These are phyloP conservation scores for Nakaseomyces nivariensis DNA, from an alignment of 1,139 yeast species.

Conservation along the genomic window DNA sequence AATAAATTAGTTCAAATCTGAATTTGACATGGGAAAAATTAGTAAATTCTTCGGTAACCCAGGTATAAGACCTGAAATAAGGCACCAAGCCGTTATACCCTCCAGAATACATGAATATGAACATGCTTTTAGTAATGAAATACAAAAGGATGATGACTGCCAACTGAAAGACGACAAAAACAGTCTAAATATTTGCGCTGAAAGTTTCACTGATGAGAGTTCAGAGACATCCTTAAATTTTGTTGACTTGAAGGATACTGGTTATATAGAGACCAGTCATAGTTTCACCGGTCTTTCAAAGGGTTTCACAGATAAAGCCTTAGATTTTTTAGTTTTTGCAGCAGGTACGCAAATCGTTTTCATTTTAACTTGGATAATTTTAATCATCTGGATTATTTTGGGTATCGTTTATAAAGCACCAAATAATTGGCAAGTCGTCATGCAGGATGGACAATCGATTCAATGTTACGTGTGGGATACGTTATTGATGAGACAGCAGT, in stretches of 20 bases:
- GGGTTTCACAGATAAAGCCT: conserved; percentile 12
- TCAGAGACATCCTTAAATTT: neutral
- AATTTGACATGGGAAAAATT: neutral
- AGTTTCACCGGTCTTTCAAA: conserved; percentile 23
- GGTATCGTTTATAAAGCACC: conserved; percentile 29
- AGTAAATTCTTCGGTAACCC: conserved; percentile 4
- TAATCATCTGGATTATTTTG: conserved; percentile 30
- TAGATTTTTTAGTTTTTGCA: conserved; percentile 19
- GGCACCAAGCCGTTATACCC: neutral
- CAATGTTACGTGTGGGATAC: conserved; percentile 35
- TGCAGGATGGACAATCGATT: conserved; percentile 36
- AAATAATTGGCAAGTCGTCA: conserved; percentile 33
- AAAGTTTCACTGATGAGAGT: conserved; percentile 1
- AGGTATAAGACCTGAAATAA: conserved; percentile 4
- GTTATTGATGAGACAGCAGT: conserved; percentile 34
- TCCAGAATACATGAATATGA: neutral
- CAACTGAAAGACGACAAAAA: neutral
- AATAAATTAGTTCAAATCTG: neutral
- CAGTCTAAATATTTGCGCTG: neutral
- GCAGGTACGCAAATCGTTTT: conserved; percentile 29
- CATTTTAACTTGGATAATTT: conserved; percentile 19
- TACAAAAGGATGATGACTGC: too few species aligned
- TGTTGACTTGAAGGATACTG: conserved; percentile 1
- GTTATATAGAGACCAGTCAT: conserved; percentile 12
- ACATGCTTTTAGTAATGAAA: neutral